Evolutionary conservation across 2,329 filamentous ascomycete genomes (phyloP), one percentile per base, ranked within the genome.

Genomic region (Hypoxylon rubiginosum): DNA sequence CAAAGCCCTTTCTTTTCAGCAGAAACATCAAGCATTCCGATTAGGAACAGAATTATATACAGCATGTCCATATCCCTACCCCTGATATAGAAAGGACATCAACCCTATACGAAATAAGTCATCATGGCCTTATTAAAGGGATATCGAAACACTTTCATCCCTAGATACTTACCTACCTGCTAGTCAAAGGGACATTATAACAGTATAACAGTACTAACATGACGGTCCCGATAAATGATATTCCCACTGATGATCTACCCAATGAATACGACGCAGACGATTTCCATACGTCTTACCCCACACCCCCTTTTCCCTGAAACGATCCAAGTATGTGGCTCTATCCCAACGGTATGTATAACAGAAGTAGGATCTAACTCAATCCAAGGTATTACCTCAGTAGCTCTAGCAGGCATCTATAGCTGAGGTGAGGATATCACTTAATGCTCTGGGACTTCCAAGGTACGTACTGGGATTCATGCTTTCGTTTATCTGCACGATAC

Each of bases 301-400:
- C 5, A 75, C 70, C 11, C 80, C 80, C 32, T 78, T 79, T n/a
- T n/a, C n/a, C n/a, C n/a, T n/a, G 73, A 86, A 85, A 68, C 83
- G 85, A 72, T 85, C 82, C 26, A 72, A 52, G 68, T 86, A 86
- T 0, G 74, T 78, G 0, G 79, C 70, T 85, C 82, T 13, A 82
- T 71, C 71, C 79, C 78, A 57, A 82, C 81, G 0, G 82, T 85
- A 52, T 83, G 78, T n/a, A n/a, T n/a, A n/a, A n/a, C n/a, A n/a
- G n/a, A n/a, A n/a, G n/a, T n/a, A n/a, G n/a, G n/a, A n/a, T n/a
- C n/a, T n/a, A n/a, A n/a, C n/a, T n/a, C n/a, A n/a, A n/a, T n/a
- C n/a, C n/a, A n/a, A n/a, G n/a, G n/a, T n/a, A n/a, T 28, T 28
- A 3, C 26, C 34, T 11, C 34, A 11, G 34, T 39, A 11, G 34